phyloP scores from a whole-genome alignment of 345 rosid species.

The Hibiscus tridactylites region DNA sequence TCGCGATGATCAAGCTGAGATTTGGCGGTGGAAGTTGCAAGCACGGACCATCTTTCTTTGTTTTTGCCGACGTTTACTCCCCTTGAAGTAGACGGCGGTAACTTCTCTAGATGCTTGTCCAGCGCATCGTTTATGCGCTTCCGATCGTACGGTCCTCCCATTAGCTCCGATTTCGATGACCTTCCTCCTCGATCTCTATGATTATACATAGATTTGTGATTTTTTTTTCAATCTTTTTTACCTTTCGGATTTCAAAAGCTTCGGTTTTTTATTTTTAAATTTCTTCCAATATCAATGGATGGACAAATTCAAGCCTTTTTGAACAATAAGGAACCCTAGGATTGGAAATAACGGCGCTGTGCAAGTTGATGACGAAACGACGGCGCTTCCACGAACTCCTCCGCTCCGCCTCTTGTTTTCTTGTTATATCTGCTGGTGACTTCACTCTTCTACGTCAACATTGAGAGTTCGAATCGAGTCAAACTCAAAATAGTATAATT shows the following conservation, averaged over 20 bases:
- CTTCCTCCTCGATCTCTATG: slow-evolving; percentile 60
- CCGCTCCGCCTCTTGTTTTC: slow-evolving; percentile 5
- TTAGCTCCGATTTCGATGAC: slow-evolving; percentile 70
- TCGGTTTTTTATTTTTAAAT: neutral
- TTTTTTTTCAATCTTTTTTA: neutral
- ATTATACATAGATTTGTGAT: slow-evolving; percentile 41
- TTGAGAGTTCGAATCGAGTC: too few relatives aligned
- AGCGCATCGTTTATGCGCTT: slow-evolving; percentile 80
- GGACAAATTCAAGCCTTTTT: neutral
- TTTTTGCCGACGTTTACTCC: slow-evolving; percentile 46
- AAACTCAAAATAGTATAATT: too few relatives aligned
- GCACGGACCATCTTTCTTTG: slow-evolving; percentile 44
- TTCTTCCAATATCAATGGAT: neutral
- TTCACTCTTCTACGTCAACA: too few relatives aligned
- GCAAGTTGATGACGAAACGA: neutral
- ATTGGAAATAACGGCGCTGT: neutral
- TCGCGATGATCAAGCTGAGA: slow-evolving; percentile 58
- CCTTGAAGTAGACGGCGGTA: slow-evolving; percentile 80
- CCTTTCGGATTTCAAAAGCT: neutral
- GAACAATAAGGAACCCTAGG: neutral
- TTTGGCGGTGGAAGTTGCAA: slow-evolving; percentile 69
- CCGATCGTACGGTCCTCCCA: slow-evolving; percentile 66
- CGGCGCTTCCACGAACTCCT: slow-evolving; percentile 17
- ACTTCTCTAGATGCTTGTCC: slow-evolving; percentile 82
- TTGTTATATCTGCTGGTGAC: too few relatives aligned